These are phyloP conservation scores for Eremomyces bilateralis DNA, from an alignment of 495 filamentous ascomycete species.

Conservation along the genomic window DNA sequence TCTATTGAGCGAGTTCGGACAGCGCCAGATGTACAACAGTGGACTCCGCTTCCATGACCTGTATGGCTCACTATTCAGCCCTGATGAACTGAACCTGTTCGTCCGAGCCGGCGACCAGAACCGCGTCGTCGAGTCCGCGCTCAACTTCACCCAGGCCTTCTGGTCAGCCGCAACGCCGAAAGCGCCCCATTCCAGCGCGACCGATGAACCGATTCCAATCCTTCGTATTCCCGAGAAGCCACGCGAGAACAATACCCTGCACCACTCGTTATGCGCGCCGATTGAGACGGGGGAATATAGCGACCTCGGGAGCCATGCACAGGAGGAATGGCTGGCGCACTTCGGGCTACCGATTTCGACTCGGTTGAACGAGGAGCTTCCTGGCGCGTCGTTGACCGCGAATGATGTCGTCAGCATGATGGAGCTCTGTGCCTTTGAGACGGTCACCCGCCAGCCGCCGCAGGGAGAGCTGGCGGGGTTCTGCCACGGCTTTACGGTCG, in stretches of 20 bases:
- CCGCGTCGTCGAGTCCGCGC: conserved; percentile 51
- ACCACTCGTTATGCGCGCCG: conserved; percentile 41
- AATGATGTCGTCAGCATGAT: conserved; percentile 46
- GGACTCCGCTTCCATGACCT: conserved; percentile 51
- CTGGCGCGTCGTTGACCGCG: conserved; percentile 33
- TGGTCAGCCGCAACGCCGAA: conserved; percentile 33
- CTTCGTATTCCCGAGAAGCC: conserved; percentile 40
- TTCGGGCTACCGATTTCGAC: conserved; percentile 39
- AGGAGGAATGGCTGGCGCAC: conserved; percentile 28
- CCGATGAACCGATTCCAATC: conserved; percentile 19
- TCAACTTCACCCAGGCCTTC: conserved; percentile 53
- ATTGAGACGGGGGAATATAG: conserved; percentile 32
- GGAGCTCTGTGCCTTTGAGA: conserved; percentile 71
- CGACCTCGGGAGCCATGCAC: conserved; percentile 25
- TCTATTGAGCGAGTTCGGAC: conserved; percentile 48
- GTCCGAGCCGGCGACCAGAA: conserved; percentile 45
- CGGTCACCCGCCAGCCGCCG: conserved; percentile 28
- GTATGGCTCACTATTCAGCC: conserved; percentile 35
- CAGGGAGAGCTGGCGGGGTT: conserved; percentile 33
- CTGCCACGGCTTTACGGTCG: conserved; percentile 44
- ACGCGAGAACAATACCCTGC: conserved; percentile 55
- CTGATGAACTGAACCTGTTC: conserved; percentile 35
- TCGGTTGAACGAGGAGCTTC: conserved; percentile 39
- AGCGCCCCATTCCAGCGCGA: too few species aligned
- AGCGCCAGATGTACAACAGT: conserved; percentile 52